phyloP scores from a whole-genome alignment of 768 basidiomycete genomes.

The Coprinellus micaceus region DNA sequence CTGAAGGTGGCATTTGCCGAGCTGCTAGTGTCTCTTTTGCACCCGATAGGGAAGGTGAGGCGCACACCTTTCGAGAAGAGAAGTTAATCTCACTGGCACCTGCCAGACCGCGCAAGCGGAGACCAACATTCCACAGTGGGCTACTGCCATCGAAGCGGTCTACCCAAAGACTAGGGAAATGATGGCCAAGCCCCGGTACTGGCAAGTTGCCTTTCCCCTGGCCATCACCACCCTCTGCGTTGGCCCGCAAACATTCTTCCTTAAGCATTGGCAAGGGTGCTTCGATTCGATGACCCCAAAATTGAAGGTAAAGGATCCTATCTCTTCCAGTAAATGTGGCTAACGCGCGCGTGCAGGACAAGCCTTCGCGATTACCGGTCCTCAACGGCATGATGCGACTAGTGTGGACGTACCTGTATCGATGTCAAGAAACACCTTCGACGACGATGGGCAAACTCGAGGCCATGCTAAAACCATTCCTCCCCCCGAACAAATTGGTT shows the following conservation, averaged over 20 bases:
- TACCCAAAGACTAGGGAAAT: conserved; percentile 80
- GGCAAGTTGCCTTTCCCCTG: conserved; percentile 82
- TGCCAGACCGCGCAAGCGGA: conserved; percentile 87
- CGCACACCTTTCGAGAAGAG: background rate
- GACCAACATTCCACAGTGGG: conserved; percentile 94
- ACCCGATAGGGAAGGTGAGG: conserved; percentile 82
- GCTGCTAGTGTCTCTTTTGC: conserved; percentile 68
- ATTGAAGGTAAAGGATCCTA: conserved; percentile 58
- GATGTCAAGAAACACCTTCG: conserved; percentile 81
- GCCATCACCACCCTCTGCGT: conserved; percentile 83
- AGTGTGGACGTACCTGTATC: conserved; percentile 93
- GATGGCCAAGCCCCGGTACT: conserved; percentile 86
- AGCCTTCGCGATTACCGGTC: conserved; percentile 60
- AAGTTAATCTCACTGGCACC: conserved; percentile 4
- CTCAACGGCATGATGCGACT: conserved; percentile 82
- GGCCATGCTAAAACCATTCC: conserved; percentile 67
- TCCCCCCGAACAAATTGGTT: conserved; percentile 62
- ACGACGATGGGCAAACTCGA: conserved; percentile 82
- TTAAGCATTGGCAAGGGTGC: conserved; percentile 74
- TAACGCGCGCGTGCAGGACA: conserved; percentile 55
- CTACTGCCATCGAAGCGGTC: conserved; percentile 82
- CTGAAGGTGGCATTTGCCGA: conserved; percentile 87
- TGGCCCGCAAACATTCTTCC: conserved; percentile 79
- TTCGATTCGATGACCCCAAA: conserved; percentile 72
- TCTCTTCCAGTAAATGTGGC: background rate